Base-by-base conservation (phyloP, 179 eudicot genomes). In the Dionaea muscipula region DNA sequence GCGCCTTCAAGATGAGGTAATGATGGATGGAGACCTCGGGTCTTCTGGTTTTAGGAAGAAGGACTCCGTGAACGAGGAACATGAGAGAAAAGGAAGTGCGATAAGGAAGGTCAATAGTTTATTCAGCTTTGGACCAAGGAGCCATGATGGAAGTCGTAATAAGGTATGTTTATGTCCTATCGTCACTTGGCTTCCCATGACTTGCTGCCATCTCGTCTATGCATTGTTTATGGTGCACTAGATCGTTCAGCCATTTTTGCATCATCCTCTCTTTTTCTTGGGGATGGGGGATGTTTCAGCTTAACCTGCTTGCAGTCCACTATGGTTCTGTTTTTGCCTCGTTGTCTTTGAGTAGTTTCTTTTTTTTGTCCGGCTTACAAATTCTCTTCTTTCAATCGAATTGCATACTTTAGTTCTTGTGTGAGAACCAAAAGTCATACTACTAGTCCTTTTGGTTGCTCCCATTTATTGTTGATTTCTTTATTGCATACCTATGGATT, bases 71-170 rank as follows among this genome's bases (percentile, higher is more conserved):
- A 49, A 66, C 46, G 83, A 59, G 53, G 69, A 68, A 61, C 49
- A 38, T 64, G 94, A 74, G 51, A 82, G 73, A 49, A 80, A 76
- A 51, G 81, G 71, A 68, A 74, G 75, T 50, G 47, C 78, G 56
- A 59, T 67, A 27, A 76, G 63, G 56, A 70, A 65, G 40, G 80
- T 82, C 49, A 72, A 66, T 59, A 79, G 67, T 47, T 57, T 79
- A 63, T 81, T 72, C 65, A 76, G 75, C 61, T 84, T 78, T 76
- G 88, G 82, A 51, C 51, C 68, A 71, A 84, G 77, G 56, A 69
- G 49, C 69, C 82, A 70, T 39, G 91, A 82, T 28, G 60, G 63
- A 41, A 74, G 61, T 66, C 67, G 68, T 56, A 69, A 47, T 61
- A 87, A 84, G 90, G 97, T 86, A 73, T 61, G 52, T 14, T 44